phyloP scores from a whole-genome alignment of 768 basidiomycete species.

The Naganishia randhawae region DNA sequence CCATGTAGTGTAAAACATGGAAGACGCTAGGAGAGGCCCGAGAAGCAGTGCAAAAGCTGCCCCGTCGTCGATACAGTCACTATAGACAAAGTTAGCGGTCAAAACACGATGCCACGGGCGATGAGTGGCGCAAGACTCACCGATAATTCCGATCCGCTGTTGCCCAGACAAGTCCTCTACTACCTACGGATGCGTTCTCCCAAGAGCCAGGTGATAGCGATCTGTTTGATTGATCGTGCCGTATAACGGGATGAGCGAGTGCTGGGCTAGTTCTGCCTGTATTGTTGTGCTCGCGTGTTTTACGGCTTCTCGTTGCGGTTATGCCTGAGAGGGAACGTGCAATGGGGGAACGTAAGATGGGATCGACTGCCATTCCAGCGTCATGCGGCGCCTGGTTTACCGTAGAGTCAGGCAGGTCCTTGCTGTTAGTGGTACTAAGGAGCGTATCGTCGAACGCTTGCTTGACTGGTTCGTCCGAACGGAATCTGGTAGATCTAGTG shows the following conservation, averaged over 20 bases:
- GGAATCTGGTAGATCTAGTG: slow-evolving; percentile 1
- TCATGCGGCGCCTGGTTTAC: background rate
- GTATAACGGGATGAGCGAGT: background rate
- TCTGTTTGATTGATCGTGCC: background rate
- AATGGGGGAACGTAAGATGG: background rate
- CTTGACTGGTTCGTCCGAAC: background rate
- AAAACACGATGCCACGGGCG: no score
- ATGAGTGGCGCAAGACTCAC: no score
- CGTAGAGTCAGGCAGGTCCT: background rate
- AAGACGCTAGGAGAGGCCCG: slow-evolving; percentile 72
- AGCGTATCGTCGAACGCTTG: background rate
- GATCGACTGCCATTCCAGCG: background rate
- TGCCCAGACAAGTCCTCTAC: slow-evolving; percentile 48
- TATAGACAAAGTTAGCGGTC: slow-evolving; percentile 43
- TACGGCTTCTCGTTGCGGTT: background rate
- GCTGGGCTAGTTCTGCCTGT: slow-evolving; percentile 26
- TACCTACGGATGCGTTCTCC: slow-evolving; percentile 29
- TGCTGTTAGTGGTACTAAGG: background rate
- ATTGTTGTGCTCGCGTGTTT: background rate
- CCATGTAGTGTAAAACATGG: slow-evolving; percentile 60
- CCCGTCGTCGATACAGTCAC: slow-evolving; percentile 80
- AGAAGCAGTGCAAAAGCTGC: slow-evolving; percentile 77
- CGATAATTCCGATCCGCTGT: slow-evolving; percentile 45
- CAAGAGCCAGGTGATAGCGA: background rate
- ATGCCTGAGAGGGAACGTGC: background rate